Percentiles rank a stretch among this genome's conserved stretches.
These are phyloP conservation scores for Botrytis pseudocinerea DNA, from an alignment of 2,329 filamentous ascomycete genomes.

Conservation along the genomic window DNA sequence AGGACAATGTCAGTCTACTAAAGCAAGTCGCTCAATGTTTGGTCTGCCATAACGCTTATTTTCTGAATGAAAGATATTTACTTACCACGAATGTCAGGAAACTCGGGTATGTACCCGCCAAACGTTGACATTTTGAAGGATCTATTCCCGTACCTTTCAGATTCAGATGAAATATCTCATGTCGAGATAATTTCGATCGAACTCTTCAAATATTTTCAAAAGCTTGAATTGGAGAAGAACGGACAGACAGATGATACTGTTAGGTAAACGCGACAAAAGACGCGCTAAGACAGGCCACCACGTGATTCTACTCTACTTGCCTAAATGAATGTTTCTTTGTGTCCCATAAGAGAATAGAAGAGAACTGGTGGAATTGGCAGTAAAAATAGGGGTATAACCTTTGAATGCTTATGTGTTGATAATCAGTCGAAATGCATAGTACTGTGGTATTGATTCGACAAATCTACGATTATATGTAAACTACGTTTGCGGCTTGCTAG, in stretches of 20 bases:
- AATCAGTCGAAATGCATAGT: not conserved
- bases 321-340: not conserved
- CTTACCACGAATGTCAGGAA: slow-evolving; percentile 72
- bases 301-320: not conserved
- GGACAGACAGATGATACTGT: not conserved
- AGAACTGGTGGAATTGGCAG: not conserved
- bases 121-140: slow-evolving; percentile 69
- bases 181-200: not conserved
- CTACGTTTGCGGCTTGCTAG: not conserved
- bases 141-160: not conserved
- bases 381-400: not conserved
- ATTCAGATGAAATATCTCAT: not conserved
- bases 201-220: not conserved
- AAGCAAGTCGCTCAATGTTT: not conserved
- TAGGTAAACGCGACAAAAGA: not conserved
- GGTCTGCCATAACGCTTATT: not conserved
- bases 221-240: not conserved
- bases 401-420: not conserved
- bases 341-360: not conserved
- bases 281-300: slow-evolving; percentile 11
- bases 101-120: slow-evolving; percentile 70
- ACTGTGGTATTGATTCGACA: not conserved
- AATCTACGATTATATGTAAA: not conserved
- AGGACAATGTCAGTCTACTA: slow-evolving; percentile 16
- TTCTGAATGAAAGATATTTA: not conserved